Conservation (phyloP, 192 early-diverging fungal genomes). For the Backusella sp. region DNA sequence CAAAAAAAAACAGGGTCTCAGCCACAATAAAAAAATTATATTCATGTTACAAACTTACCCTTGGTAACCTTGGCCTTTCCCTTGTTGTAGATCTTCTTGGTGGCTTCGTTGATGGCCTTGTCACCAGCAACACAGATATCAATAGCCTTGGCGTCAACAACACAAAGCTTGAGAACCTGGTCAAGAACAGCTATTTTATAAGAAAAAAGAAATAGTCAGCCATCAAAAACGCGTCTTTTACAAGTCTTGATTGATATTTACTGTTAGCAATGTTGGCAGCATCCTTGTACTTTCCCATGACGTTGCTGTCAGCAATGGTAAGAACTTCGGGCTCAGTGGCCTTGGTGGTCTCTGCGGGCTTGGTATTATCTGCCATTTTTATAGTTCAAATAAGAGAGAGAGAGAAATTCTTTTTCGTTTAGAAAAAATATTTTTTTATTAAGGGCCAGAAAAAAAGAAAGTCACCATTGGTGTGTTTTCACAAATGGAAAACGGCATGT, state of each 20-base stretch:
- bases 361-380: constrained; percentile 15
- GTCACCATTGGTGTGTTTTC: neutral
- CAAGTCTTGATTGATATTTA: constrained; percentile 33
- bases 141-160: constrained; percentile 80
- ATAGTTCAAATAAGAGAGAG: neutral
- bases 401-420: neutral
- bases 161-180: constrained; percentile 63
- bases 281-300: constrained; percentile 90
- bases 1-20: neutral
- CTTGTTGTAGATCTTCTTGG: constrained; percentile 84
- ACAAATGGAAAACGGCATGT: neutral
- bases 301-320: constrained; percentile 65
- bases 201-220: neutral
- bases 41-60: constrained; percentile 8
- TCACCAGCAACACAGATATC: constrained; percentile 91
- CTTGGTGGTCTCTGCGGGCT: constrained; percentile 2
- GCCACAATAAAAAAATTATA: neutral
- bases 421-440: neutral
- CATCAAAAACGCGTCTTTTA: neutral
- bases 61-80: constrained; percentile 67
- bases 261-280: constrained; percentile 88
- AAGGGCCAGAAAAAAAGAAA: neutral
- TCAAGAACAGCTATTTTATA: constrained; percentile 58
- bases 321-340: constrained; percentile 17
- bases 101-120: constrained; percentile 71